These are phyloP conservation scores for Beta corolliflora DNA, from an alignment of 179 eudicot genomes.

Conservation along the genomic window DNA sequence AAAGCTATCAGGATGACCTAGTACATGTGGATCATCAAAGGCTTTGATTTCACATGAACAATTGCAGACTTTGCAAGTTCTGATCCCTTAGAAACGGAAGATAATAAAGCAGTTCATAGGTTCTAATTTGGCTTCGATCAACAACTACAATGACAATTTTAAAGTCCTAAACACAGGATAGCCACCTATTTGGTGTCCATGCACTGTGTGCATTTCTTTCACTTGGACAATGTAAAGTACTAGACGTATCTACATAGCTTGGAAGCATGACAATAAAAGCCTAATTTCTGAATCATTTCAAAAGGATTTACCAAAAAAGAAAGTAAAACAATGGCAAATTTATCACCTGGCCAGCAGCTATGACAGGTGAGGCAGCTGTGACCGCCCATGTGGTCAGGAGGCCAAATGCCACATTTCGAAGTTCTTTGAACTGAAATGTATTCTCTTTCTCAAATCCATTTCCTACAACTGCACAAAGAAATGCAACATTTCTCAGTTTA, in stretches of 20 bases:
- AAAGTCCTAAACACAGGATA: not conserved
- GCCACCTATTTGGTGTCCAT: not conserved
- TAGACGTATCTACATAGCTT: not conserved
- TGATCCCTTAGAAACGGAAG: not conserved
- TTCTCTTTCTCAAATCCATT: constrained; percentile 35
- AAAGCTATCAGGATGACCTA: too few species aligned
- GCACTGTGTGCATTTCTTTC: not conserved
- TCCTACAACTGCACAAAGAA: constrained; percentile 24
- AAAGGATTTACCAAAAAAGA: not conserved
- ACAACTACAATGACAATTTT: not conserved
- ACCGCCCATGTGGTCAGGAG: constrained; percentile 83
- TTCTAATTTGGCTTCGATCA: not conserved
- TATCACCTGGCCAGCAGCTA: constrained; percentile 80
- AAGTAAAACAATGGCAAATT: constrained; percentile 4
- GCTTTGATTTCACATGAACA: not conserved
- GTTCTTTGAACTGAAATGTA: constrained; percentile 26
- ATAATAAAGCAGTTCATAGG: too few species aligned
- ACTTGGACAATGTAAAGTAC: not conserved
- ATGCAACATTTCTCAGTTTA: not conserved
- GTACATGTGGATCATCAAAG: not conserved
- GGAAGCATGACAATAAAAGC: not conserved
- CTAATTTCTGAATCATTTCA: not conserved
- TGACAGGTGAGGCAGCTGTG: constrained; percentile 70
- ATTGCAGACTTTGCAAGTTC: not conserved
- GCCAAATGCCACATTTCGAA: constrained; percentile 69